Conservation (phyloP, 2,329 filamentous ascomycete species). For the Penicillium decumbens region DNA sequence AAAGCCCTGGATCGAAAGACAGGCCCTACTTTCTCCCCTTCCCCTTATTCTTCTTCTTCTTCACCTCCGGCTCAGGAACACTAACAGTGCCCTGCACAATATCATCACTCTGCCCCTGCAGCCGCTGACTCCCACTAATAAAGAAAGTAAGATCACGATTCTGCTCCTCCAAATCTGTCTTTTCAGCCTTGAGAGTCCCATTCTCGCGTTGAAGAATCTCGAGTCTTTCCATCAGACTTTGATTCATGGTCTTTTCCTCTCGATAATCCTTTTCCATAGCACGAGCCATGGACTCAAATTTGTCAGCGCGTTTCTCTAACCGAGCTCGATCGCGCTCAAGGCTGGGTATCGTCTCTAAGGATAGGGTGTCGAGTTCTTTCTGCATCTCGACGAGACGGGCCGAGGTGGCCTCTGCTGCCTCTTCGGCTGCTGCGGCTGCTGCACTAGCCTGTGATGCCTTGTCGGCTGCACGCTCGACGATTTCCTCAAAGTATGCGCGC, state of each 20-base stretch:
- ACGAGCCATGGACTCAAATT: conserved; percentile 70
- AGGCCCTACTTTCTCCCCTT: conserved; percentile 24
- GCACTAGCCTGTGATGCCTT: conserved; percentile 74
- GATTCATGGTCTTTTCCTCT: conserved; percentile 81
- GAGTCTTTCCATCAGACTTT: conserved; percentile 73
- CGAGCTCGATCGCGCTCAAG: conserved; percentile 71
- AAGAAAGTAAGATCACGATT: conserved; percentile 85
- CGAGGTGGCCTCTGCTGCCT: conserved; percentile 60
- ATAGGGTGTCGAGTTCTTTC: conserved; percentile 50
- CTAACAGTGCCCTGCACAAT: conserved; percentile 67
- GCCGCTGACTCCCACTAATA: conserved; percentile 75
- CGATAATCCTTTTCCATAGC: conserved; percentile 69
- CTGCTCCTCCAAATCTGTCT: conserved; percentile 73
- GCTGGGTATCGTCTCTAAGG: conserved; percentile 55
- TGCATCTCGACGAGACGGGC: conserved; percentile 55
- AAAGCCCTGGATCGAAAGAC: neutral
- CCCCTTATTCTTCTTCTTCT: conserved; percentile 47
- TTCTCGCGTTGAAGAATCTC: conserved; percentile 61
- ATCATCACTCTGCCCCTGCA: conserved; percentile 68
- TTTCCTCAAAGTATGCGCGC: conserved; percentile 87
- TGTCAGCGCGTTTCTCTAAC: conserved; percentile 62
- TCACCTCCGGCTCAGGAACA: conserved; percentile 51
- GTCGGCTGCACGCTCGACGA: conserved; percentile 80
- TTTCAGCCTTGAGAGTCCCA: conserved; percentile 54
- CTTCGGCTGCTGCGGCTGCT: conserved; percentile 50